These are phyloP conservation scores for Hanseniaspora lachancei DNA, from an alignment of 805 yeast genomes.

Conservation along the genomic window DNA sequence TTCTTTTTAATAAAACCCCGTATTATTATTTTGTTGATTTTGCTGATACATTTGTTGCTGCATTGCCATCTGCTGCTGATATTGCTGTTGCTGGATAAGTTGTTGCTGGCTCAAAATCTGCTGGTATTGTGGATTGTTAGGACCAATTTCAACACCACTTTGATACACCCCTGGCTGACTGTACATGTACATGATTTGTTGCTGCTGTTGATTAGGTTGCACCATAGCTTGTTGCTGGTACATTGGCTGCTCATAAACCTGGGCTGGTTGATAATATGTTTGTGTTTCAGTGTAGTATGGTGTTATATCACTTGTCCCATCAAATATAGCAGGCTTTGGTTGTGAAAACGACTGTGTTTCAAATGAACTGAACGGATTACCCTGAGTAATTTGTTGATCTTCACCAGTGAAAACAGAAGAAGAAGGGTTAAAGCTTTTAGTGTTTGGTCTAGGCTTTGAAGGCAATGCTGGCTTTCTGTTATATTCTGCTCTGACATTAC, in stretches of 20 bases:
- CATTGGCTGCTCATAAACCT: conserved; percentile 14
- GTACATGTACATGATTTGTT: conserved; percentile 22
- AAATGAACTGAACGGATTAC: conserved; percentile 12
- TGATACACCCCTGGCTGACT: conserved; percentile 23
- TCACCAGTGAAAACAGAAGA: conserved; percentile 27
- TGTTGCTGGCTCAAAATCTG: conserved; percentile 21
- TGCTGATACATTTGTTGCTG: conserved; percentile 18
- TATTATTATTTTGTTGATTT: conserved; percentile 13
- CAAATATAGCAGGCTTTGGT: conserved; percentile 21
- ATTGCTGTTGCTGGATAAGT: conserved; percentile 19
- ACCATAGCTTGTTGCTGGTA: conserved; percentile 16
- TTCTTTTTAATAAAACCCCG: neutral
- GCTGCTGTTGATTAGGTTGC: conserved; percentile 13
- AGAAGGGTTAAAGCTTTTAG: conserved; percentile 22
- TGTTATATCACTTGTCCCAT: conserved; percentile 37
- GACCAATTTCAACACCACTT: conserved; percentile 23
- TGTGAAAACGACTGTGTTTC: conserved; percentile 13
- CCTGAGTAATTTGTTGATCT: neutral
- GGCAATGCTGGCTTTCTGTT: conserved; percentile 28
- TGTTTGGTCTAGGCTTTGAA: conserved; percentile 26
- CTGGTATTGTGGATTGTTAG: conserved; percentile 23
- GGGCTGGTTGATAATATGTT: conserved; percentile 47
- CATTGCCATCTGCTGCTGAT: conserved; percentile 10
- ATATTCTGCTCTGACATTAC: conserved; percentile 1
- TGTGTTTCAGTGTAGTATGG: conserved; percentile 62